Base-by-base conservation (phyloP, 306 rosid genomes). In the Ochetophila trinervis region DNA sequence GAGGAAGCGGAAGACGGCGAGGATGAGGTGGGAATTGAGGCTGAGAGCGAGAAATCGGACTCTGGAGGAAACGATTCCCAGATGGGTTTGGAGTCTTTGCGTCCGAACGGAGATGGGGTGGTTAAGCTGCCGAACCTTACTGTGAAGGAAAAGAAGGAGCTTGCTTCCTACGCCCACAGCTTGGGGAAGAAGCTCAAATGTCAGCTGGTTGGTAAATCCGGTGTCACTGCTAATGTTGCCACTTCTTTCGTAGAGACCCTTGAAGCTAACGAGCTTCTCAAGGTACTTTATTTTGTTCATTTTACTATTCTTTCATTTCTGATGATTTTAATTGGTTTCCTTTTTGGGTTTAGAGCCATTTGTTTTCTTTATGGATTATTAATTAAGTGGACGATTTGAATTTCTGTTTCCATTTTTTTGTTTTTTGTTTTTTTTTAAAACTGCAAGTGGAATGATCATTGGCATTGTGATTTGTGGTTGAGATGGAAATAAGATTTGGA, bases 211-310 rank as follows among this genome's bases (percentile, higher is more conserved):
- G 98, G 97, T 0, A 93, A 89, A 60, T 83, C 90, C 52, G 98
- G 98, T 55, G 88, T 93, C 36, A 93, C 96, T 0, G 51, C 86
- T 34, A 86, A 68, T 69, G 66, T 92, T 53, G 95, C 90, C 3
- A 59, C 89, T 5, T 81, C 95, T 54, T 92, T 93, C 83, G 35
- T 82, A 5, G 91, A 93, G 79, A 93, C 78, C 20, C 98, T 93
- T 22, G 98, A 93, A 76, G 70, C 97, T 21, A 93, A 89, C 32
- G 98, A 93, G 78, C 96, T 93, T 84, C 91, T 89, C 49, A 89
- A 93, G 96, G 98, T 89, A 82, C 34, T 48, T 48, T 62, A 11
- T 34, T 24, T 17, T 3, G 14, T 17, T 49, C 18, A 48, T 16
- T 49, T n/a, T 17, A 4, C 21, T 35, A 13, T 45, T 23, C 3